Percentiles rank a stretch among this genome's conserved stretches.
These are phyloP conservation scores for Obelidium mucronatum DNA, from an alignment of 192 early-diverging fungal genomes.

Conservation along the genomic window DNA sequence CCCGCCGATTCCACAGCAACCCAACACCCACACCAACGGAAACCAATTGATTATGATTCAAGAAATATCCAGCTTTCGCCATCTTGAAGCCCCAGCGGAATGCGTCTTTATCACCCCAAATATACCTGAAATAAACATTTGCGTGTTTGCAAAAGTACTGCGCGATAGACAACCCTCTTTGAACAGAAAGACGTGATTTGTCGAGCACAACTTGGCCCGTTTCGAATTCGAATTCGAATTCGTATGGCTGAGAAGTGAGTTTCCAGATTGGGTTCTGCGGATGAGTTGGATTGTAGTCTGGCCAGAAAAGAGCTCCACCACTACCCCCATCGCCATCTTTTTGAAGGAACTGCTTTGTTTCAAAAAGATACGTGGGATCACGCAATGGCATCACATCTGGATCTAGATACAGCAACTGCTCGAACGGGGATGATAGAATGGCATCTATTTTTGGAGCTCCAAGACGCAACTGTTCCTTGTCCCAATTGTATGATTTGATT, in stretches of 20 bases:
- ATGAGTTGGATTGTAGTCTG: slow-evolving; percentile 6
- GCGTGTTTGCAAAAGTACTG: slow-evolving; percentile 25
- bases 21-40: slow-evolving; percentile 11
- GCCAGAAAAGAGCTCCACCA: slow-evolving; percentile 57
- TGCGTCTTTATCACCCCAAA: slow-evolving; percentile 46
- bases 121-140: background rate
- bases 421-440: slow-evolving; percentile 36
- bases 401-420: slow-evolving; percentile 54
- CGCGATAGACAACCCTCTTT: background rate
- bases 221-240: slow-evolving; percentile 30
- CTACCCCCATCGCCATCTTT: too few relatives aligned
- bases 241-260: slow-evolving; percentile 10
- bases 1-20: background rate
- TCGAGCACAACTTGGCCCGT: slow-evolving; percentile 29
- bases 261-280: slow-evolving; percentile 20
- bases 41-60: slow-evolving; percentile 18
- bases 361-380: slow-evolving; percentile 54
- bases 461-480: slow-evolving; percentile 18
- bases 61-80: slow-evolving; percentile 10
- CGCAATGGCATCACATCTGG: slow-evolving; percentile 51
- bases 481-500: slow-evolving; percentile 16
- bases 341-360: slow-evolving; percentile 37
- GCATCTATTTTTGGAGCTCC: slow-evolving; percentile 12
- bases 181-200: slow-evolving; percentile 2
- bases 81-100: slow-evolving; percentile 43